These are phyloP conservation scores for Cryptosporidium sp. DNA, from an alignment of 169 alveolate species.

Conservation along the genomic window DNA sequence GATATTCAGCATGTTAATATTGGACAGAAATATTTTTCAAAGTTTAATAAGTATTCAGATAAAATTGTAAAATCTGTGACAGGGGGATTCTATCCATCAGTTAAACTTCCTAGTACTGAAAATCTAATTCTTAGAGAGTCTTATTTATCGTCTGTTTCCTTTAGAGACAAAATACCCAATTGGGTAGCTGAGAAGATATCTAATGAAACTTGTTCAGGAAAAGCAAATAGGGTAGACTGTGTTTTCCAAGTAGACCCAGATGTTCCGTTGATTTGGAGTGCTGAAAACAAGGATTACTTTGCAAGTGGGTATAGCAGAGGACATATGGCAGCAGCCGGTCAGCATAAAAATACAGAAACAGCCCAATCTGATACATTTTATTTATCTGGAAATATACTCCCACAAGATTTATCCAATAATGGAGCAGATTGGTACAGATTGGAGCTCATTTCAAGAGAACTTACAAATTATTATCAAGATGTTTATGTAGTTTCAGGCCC, in stretches of 20 bases:
- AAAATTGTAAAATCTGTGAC: background rate
- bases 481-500: slow-evolving; percentile 79
- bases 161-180: slow-evolving; percentile 72
- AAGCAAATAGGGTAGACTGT: slow-evolving; percentile 48
- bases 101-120: slow-evolving; percentile 62
- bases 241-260: slow-evolving; percentile 64
- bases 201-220: slow-evolving; percentile 41
- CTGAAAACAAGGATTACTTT: slow-evolving; percentile 76
- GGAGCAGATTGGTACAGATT: slow-evolving; percentile 77
- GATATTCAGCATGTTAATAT: background rate
- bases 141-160: slow-evolving; percentile 61
- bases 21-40: background rate
- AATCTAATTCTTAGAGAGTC: slow-evolving; percentile 63
- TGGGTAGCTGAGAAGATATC: slow-evolving; percentile 78
- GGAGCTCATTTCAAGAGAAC: slow-evolving; percentile 49
- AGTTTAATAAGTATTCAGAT: background rate
- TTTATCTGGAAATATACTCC: slow-evolving; percentile 75
- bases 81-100: slow-evolving; percentile 74
- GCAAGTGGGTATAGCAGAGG: slow-evolving; percentile 77
- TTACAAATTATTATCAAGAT: slow-evolving; percentile 63
- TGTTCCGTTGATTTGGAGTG: slow-evolving; percentile 76
- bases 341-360: slow-evolving; percentile 63
- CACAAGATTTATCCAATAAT: slow-evolving; percentile 74
- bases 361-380: slow-evolving; percentile 72
- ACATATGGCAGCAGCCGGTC: slow-evolving; percentile 76